These are phyloP conservation scores for Aspergillus kassunensis DNA, from an alignment of 495 filamentous ascomycete genomes.

Conservation along the genomic window DNA sequence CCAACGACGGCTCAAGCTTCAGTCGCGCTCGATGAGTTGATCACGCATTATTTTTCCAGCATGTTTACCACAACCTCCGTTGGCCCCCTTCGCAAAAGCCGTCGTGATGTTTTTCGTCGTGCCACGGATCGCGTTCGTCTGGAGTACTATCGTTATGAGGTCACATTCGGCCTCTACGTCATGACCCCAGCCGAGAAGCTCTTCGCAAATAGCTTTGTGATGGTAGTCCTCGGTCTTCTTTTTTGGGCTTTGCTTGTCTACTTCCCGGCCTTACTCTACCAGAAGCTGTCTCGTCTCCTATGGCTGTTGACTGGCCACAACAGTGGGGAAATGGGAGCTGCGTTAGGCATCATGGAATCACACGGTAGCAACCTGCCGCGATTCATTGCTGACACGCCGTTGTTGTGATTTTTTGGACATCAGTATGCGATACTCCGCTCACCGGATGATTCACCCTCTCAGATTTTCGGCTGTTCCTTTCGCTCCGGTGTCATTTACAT, in stretches of 20 bases:
- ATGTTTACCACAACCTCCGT: constrained; percentile 20
- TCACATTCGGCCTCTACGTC: constrained; percentile 71
- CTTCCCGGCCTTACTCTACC: constrained; percentile 38
- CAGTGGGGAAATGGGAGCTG: constrained; percentile 28
- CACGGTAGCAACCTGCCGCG: constrained; percentile 17
- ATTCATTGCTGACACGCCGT: constrained; percentile 15
- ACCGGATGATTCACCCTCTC: not conserved
- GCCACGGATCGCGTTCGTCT: constrained; percentile 53
- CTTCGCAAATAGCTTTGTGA: constrained; percentile 55
- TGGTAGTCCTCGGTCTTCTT: constrained; percentile 32
- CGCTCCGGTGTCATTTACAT: not conserved
- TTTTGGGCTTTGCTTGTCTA: constrained; percentile 39
- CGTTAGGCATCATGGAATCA: constrained; percentile 29
- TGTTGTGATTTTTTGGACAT: constrained; percentile 9
- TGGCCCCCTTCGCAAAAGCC: constrained; percentile 13
- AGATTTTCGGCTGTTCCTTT: not conserved
- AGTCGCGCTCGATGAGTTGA: constrained; percentile 34
- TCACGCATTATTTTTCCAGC: constrained; percentile 34
- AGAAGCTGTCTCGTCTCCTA: constrained; percentile 32
- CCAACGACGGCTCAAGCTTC: constrained; percentile 30
- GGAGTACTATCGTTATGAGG: constrained; percentile 73
- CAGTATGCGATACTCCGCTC: not conserved
- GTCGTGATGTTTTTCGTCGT: constrained; percentile 28
- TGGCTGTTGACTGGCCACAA: constrained; percentile 43
- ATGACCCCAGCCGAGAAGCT: constrained; percentile 68